These are phyloP conservation scores for Bryum argenteum DNA, from an alignment of 225 moss, liverwort and hornwort genomes.

Conservation along the genomic window DNA sequence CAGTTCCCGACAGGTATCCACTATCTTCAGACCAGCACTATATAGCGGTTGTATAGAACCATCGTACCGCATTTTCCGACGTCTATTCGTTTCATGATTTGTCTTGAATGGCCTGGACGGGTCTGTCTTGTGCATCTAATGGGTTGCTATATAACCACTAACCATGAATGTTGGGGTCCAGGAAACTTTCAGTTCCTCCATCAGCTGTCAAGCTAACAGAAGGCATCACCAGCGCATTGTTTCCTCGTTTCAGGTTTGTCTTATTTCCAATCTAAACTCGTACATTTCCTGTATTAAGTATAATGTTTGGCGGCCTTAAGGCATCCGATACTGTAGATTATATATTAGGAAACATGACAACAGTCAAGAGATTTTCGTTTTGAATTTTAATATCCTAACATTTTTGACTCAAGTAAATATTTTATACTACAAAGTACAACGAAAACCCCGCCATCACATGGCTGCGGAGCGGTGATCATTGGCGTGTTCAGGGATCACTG, in stretches of 20 bases:
- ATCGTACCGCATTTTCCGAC: neutral
- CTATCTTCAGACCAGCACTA: conserved; percentile 7
- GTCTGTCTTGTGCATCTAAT: neutral
- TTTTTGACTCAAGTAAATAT: no score
- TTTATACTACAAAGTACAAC: no score
- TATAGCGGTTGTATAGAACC: conserved; percentile 3
- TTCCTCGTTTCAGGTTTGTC: conserved; percentile 84
- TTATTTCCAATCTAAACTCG: neutral
- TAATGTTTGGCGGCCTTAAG: neutral
- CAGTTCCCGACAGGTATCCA: conserved; percentile 52
- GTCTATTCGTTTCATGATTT: neutral
- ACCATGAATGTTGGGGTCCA: conserved; percentile 32
- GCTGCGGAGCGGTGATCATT: neutral
- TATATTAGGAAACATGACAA: neutral
- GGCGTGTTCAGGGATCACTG: neutral
- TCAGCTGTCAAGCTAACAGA: conserved; percentile 72
- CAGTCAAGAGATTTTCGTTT: no score
- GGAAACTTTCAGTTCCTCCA: conserved; percentile 45
- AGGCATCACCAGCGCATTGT: conserved; percentile 75
- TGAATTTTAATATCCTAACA: no score
- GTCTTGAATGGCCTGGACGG: neutral
- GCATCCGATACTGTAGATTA: neutral
- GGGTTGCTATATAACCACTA: conserved; percentile 3
- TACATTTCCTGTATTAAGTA: conserved; percentile 1
- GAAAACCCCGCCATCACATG: no score